Evolutionary conservation across 371 early-diverging fungal genomes (phyloP).

Genomic region (Syncephalastrum contaminatum): DNA sequence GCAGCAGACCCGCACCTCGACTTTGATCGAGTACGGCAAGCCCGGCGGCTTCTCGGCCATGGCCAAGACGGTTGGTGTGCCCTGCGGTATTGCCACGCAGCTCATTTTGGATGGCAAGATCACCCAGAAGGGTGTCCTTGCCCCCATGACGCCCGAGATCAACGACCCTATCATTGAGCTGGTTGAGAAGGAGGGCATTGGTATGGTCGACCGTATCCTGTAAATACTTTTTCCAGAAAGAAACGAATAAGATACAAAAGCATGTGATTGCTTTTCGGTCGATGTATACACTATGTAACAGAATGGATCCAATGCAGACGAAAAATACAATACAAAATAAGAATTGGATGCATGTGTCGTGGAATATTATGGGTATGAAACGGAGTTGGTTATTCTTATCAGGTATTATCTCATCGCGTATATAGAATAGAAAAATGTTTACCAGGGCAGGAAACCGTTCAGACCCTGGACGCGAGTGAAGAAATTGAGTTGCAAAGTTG

Average conservation of each 20-base stretch:
- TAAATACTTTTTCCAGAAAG: conserved; percentile 38
- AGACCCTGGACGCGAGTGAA: too few species aligned
- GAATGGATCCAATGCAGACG: background rate
- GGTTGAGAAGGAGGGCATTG: conserved; percentile 87
- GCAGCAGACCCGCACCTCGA: conserved; percentile 85
- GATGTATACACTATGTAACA: background rate
- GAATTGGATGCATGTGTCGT: too few species aligned
- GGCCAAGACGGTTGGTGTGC: conserved; percentile 98
- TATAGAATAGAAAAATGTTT: too few species aligned
- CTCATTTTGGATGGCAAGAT: conserved; percentile 85
- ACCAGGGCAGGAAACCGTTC: too few species aligned
- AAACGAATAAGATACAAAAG: background rate
- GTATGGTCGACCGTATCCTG: conserved; percentile 80
- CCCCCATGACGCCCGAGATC: conserved; percentile 90
- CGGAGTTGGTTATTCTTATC: too few species aligned
- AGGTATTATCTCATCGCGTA: too few species aligned
- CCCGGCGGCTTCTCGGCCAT: conserved; percentile 91
- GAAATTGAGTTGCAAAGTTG: too few species aligned
- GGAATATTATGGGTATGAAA: too few species aligned
- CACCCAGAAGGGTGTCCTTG: conserved; percentile 81
- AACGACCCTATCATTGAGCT: conserved; percentile 88
- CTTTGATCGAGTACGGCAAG: conserved; percentile 90
- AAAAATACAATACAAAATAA: too few species aligned
- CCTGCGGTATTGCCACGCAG: conserved; percentile 95
- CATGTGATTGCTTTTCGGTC: background rate